Base-by-base conservation (phyloP, 2,329 filamentous ascomycete genomes). In the Periconia sp. region DNA sequence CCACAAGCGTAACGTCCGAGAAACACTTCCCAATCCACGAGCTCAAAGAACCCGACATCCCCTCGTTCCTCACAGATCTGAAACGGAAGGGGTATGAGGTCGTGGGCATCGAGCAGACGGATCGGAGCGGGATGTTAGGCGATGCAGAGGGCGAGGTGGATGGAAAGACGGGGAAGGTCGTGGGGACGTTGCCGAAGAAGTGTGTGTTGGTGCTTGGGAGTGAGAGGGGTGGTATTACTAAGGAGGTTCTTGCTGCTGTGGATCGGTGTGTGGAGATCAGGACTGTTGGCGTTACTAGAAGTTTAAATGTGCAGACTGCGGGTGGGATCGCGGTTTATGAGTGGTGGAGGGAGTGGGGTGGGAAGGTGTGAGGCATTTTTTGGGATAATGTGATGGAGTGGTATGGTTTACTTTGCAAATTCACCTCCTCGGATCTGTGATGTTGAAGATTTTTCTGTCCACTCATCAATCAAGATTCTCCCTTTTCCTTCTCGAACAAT, bases 301-400 rank as follows among this genome's bases (percentile, higher is more conserved):
- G 79, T 62, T 67, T 83, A 69, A 83, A 83, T 65, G 81, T 83
- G 55, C 81, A 83, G 69, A 82, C 80, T 20, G 81, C 80, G 13
- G 79, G 77, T 14, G 79, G 74, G 0, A 77, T 81, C 51, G 79
- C 81, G 43, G 60, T 82, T 37, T 82, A 76, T 63, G 81, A 83
- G 63, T 82, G 77, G 69, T 74, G 73, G 65, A 75, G 79, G 57
- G 76, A 79, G 60, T 74, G 71, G 71, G 61, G 46, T 15, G 35
- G 46, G 35, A 41, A 27, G 46, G 27, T 19, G 15, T 47, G 31
- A 47, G 30, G 30, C 15, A 11, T 15, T 10, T 37, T 13, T n/a
- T 37, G 11, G 33, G 33, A 37, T 6, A 37, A 11, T 37, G 33
- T 8, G 33, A 11, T 37, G 33, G 11, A 37, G 31, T 33, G 14